Evolutionary conservation across 2,329 filamentous ascomycete species (phyloP).

Genomic region (Onygenales sp.): DNA sequence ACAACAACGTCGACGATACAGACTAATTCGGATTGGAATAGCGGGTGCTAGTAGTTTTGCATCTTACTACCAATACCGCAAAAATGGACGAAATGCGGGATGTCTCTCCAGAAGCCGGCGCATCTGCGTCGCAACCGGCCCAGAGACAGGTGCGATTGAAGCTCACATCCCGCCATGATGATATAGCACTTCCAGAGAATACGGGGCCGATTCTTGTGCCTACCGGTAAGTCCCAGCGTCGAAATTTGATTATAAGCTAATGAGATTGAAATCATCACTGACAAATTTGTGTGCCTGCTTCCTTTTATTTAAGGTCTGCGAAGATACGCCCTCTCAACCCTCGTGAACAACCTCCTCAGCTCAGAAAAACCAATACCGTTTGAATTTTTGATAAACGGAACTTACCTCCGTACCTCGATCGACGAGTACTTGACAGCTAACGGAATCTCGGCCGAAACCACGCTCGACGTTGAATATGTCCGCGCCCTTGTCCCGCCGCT

Average conservation of each 20-base stretch:
- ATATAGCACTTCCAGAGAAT: constrained; percentile 45
- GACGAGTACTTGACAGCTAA: constrained; percentile 82
- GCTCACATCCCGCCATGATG: constrained; percentile 43
- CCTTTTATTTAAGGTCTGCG: constrained; percentile 36
- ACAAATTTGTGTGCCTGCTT: constrained; percentile 4
- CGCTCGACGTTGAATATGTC: constrained; percentile 83
- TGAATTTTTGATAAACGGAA: constrained; percentile 92
- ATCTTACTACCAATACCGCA: background rate
- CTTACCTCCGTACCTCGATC: constrained; percentile 78
- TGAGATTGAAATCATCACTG: constrained; percentile 7
- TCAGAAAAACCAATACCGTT: constrained; percentile 48
- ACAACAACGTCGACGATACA: background rate
- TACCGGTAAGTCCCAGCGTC: constrained; percentile 35
- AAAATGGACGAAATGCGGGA: constrained; percentile 14
- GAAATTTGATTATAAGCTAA: background rate
- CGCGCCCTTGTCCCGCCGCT: constrained; percentile 80
- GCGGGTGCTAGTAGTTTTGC: background rate
- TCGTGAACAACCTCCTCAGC: constrained; percentile 53
- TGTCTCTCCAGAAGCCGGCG: constrained; percentile 7
- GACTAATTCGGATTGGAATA: background rate
- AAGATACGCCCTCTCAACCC: constrained; percentile 51
- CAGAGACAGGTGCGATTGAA: constrained; percentile 46
- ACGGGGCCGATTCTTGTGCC: constrained; percentile 49
- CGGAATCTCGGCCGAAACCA: constrained; percentile 81
- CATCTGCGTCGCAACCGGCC: constrained; percentile 6